phyloP scores from a whole-genome alignment of 306 rosid species.

The Leucaena leucocephala region DNA sequence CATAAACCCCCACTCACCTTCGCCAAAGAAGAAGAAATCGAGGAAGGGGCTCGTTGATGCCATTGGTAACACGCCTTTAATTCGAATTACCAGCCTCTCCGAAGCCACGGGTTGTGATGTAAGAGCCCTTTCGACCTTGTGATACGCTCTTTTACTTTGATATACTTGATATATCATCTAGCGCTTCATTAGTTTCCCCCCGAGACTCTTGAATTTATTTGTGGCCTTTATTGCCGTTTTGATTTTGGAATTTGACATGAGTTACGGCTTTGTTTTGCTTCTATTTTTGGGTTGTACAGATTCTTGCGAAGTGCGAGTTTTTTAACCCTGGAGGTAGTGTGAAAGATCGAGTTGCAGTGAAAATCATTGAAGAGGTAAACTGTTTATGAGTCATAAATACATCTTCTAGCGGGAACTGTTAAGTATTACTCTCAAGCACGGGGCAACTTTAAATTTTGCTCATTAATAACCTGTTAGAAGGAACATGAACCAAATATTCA shows the following conservation, averaged over 20 bases:
- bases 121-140: not conserved
- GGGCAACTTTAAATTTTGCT: not conserved
- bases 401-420: not conserved
- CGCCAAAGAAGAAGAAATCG: slow-evolving; percentile 39
- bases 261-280: not conserved
- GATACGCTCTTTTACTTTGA: not conserved
- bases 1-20: slow-evolving; percentile 22
- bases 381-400: not conserved
- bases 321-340: slow-evolving; percentile 98
- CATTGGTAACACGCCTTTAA: slow-evolving; percentile 88
- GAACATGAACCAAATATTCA: not conserved
- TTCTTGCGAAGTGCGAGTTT: slow-evolving; percentile 91
- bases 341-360: slow-evolving; percentile 87
- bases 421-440: not conserved
- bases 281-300: slow-evolving; percentile 45
- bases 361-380: slow-evolving; percentile 81
- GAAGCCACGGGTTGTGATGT: slow-evolving; percentile 94
- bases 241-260: not conserved
- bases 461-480: not conserved
- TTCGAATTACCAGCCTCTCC: slow-evolving; percentile 87
- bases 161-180: slow-evolving; percentile 3
- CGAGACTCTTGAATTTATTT: not conserved
- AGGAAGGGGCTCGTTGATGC: slow-evolving; percentile 65
- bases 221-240: not conserved
- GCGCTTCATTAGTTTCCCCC: not conserved